Conservation (phyloP, 345 rosid species). For the Bruguiera parviflora region DNA sequence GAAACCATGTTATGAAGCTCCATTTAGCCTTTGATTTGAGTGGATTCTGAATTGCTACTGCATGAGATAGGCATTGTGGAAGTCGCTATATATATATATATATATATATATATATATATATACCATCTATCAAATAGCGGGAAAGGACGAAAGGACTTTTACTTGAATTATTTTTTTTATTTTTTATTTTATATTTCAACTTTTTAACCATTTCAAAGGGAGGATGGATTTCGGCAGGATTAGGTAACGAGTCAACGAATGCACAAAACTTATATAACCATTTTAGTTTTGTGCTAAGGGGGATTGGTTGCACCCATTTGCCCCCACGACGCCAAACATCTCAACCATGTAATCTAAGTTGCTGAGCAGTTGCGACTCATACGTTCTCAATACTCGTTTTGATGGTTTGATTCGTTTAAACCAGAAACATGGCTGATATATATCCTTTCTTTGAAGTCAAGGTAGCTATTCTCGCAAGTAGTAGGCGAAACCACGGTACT, state of each 20-base stretch:
- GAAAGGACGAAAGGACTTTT: constrained; percentile 5
- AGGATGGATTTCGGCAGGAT: constrained; percentile 4
- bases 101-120: too few species aligned
- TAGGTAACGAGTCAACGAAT: constrained; percentile 39
- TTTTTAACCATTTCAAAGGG: not conserved
- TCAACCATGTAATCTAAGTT: not conserved
- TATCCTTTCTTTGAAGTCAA: too few species aligned
- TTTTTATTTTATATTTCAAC: too few species aligned
- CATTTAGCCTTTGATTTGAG: constrained; percentile 24
- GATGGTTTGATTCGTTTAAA: too few species aligned
- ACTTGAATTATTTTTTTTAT: not conserved
- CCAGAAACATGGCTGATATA: too few species aligned
- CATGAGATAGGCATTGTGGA: constrained; percentile 6
- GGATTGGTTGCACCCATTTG: constrained; percentile 59
- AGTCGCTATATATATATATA: constrained; percentile 35
- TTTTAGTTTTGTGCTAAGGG: constrained; percentile 24
- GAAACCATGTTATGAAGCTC: constrained; percentile 16
- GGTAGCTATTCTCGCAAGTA: too few species aligned
- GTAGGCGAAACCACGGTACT: too few species aligned
- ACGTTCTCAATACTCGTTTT: too few species aligned
- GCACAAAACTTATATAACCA: not conserved
- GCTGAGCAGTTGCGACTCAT: constrained; percentile 15
- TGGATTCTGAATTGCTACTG: not conserved
- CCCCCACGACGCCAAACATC: not conserved
- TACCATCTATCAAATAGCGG: not conserved